Evolutionary conservation across 2,329 filamentous ascomycete species (phyloP).

Genomic region (Fusarium nelsonii): DNA sequence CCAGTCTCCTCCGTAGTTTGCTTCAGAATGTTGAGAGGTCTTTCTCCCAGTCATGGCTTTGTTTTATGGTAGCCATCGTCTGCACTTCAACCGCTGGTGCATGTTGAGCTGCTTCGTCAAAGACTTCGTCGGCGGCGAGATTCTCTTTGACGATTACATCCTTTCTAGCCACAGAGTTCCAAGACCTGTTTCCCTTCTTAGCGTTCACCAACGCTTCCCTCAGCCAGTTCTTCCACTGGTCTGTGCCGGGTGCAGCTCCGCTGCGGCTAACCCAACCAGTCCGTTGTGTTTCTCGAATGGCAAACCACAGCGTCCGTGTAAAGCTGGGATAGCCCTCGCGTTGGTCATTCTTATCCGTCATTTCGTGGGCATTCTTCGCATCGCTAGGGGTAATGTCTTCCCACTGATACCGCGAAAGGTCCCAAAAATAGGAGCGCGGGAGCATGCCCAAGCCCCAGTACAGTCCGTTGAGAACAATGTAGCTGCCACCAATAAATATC

Average conservation of each 20-base stretch:
- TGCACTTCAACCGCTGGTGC: conserved; percentile 49
- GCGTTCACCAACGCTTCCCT: conserved; percentile 60
- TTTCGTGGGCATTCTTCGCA: conserved; percentile 52
- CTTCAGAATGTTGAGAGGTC: conserved; percentile 45
- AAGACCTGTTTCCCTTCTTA: conserved; percentile 48
- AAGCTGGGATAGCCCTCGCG: conserved; percentile 61
- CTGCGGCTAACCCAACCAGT: conserved; percentile 66
- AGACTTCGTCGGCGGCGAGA: conserved; percentile 26
- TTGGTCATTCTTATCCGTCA: conserved; percentile 49
- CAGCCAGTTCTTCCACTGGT: conserved; percentile 67
- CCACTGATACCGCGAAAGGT: conserved; percentile 65
- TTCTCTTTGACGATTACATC: conserved; percentile 60
- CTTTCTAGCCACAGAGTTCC: conserved; percentile 64
- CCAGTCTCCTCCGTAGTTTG: neutral
- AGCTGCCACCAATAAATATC: conserved; percentile 67
- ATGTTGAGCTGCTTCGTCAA: conserved; percentile 50
- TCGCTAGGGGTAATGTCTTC: conserved; percentile 57
- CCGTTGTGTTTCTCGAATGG: conserved; percentile 65
- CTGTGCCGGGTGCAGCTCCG: conserved; percentile 64
- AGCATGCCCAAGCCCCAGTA: conserved; percentile 70
- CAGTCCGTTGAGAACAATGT: conserved; percentile 69
- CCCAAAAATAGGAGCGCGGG: conserved; percentile 65
- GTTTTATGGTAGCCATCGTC: conserved; percentile 14
- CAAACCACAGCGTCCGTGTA: conserved; percentile 70
- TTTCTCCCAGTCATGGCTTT: conserved; percentile 39